Conservation (phyloP, 495 filamentous ascomycete species). For the Parachaetomium inaequale region DNA sequence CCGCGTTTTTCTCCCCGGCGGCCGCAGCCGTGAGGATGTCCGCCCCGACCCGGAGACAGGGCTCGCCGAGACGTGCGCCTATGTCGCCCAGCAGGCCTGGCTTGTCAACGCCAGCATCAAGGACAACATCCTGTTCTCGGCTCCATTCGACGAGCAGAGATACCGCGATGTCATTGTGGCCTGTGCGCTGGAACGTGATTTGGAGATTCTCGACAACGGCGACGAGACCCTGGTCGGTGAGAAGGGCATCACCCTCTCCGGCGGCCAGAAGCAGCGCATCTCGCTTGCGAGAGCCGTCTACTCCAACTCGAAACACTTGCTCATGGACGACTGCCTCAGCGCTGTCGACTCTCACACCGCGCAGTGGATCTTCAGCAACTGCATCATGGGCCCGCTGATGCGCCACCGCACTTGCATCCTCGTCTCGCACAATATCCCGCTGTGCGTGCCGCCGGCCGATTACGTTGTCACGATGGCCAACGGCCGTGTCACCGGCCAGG, state of each 20-base stretch:
- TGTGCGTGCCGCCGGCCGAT: slow-evolving; percentile 74
- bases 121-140: slow-evolving; percentile 93
- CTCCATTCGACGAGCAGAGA: slow-evolving; percentile 72
- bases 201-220: slow-evolving; percentile 87
- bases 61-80: slow-evolving; percentile 87
- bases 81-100: slow-evolving; percentile 98
- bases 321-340: slow-evolving; percentile 94
- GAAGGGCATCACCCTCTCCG: slow-evolving; percentile 94
- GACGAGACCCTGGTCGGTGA: slow-evolving; percentile 95
- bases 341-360: slow-evolving; percentile 99
- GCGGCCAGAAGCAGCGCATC: slow-evolving; percentile 97
- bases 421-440: slow-evolving; percentile 90
- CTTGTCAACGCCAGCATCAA: slow-evolving; percentile 94
- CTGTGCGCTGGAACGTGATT: slow-evolving; percentile 88
- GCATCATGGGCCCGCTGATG: slow-evolving; percentile 90
- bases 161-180: slow-evolving; percentile 87
- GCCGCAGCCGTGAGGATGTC: slow-evolving; percentile 76
- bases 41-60: slow-evolving; percentile 77
- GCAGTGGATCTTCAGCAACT: slow-evolving; percentile 95
- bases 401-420: slow-evolving; percentile 82
- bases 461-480: slow-evolving; percentile 85
- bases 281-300: slow-evolving; percentile 93
- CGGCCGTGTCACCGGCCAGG: slow-evolving; percentile 73
- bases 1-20: slow-evolving; percentile 76
- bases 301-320: slow-evolving; percentile 81